Evolutionary conservation across 768 basidiomycete genomes (phyloP).

Genomic region (Suillus sp.): DNA sequence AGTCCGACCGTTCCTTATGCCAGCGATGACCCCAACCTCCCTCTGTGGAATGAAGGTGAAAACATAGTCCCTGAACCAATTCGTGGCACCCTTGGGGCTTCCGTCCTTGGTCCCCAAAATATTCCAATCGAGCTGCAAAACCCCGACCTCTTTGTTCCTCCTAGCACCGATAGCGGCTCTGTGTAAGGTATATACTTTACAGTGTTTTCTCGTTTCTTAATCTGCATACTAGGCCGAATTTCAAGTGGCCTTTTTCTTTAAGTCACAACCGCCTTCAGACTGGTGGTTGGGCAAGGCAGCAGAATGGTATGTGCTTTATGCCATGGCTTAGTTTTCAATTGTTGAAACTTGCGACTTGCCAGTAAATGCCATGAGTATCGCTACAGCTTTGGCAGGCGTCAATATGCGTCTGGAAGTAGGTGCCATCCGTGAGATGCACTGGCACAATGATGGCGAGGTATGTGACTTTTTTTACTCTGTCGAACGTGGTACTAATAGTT

Average conservation of each 20-base stretch:
- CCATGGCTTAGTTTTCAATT: constrained; percentile 2
- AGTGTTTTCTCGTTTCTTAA: constrained; percentile 1
- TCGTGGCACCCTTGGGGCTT: constrained; percentile 45
- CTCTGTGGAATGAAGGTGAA: constrained; percentile 39
- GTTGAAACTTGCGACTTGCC: constrained; percentile 22
- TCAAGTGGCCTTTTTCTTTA: constrained; percentile 65
- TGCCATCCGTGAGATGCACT: constrained; percentile 48
- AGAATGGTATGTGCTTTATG: constrained; percentile 46
- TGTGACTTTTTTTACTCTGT: not conserved
- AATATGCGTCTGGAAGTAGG: constrained; percentile 46
- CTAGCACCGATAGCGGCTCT: constrained; percentile 59
- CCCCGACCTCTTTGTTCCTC: constrained; percentile 58
- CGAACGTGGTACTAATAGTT: not conserved
- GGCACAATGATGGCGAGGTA: constrained; percentile 42
- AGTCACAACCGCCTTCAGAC: constrained; percentile 60
- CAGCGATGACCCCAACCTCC: constrained; percentile 47
- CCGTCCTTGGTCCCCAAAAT: constrained; percentile 61
- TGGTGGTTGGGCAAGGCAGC: constrained; percentile 70
- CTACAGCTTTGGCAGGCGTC: constrained; percentile 41
- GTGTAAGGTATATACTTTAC: constrained; percentile 36
- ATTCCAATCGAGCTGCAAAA: constrained; percentile 56
- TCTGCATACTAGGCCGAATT: constrained; percentile 38
- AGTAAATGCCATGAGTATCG: constrained; percentile 45
- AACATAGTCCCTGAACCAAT: constrained; percentile 42
- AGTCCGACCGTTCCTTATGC: constrained; percentile 48